These are phyloP conservation scores for Pichia cabralensis DNA, from an alignment of 805 yeast species.

Conservation along the genomic window DNA sequence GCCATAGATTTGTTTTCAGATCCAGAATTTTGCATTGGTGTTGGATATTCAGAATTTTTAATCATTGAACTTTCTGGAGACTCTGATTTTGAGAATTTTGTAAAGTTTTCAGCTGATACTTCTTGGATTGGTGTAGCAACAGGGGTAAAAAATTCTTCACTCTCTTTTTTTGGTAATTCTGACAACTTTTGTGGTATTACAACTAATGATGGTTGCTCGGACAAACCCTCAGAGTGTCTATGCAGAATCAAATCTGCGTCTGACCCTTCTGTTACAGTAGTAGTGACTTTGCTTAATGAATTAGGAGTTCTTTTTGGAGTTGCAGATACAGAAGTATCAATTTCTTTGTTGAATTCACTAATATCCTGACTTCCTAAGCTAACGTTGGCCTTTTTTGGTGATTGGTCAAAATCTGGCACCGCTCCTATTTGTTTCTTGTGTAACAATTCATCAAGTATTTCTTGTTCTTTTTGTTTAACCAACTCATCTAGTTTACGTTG, in stretches of 20 bases:
- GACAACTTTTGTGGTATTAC: too few species aligned
- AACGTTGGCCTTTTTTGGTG: too few species aligned
- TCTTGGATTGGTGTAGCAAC: conserved; percentile 1
- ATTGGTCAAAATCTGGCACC: too few species aligned
- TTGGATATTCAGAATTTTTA: neutral
- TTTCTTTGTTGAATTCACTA: too few species aligned
- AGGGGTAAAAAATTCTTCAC: conserved; percentile 4
- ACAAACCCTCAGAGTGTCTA: neutral
- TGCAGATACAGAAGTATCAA: too few species aligned
- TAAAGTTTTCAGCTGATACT: neutral
- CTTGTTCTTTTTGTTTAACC: conserved; percentile 20
- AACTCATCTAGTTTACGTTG: conserved; percentile 20
- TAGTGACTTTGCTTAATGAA: too few species aligned
- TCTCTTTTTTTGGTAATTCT: neutral
- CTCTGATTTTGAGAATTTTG: conserved; percentile 1
- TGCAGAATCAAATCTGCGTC: too few species aligned
- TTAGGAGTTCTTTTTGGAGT: too few species aligned
- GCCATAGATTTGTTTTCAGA: conserved; percentile 28
- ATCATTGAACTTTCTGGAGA: conserved; percentile 5
- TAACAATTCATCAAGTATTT: conserved; percentile 18
- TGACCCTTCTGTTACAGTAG: too few species aligned
- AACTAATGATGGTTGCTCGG: neutral
- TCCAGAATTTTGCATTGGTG: neutral
- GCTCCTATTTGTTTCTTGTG: too few species aligned
- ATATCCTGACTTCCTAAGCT: too few species aligned